Base-by-base conservation (phyloP, 163 green algal species). In the Trebouxia gelatinosa region DNA sequence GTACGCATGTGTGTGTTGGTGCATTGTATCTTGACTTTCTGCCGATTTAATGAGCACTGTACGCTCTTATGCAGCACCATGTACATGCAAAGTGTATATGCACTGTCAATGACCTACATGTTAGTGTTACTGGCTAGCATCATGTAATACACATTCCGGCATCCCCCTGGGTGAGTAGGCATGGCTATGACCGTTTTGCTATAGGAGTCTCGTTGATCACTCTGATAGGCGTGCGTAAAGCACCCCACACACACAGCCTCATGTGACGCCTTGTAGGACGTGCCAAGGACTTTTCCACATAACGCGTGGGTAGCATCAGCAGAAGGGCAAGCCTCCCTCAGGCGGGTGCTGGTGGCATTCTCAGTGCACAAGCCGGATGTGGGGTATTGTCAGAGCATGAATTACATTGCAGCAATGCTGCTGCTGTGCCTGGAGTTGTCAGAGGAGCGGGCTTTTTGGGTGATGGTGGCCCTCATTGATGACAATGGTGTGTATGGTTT, bases 341-440 rank as follows among this genome's bases (percentile, higher is more conserved):
- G 75, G 2, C 80, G 90, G 13, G 89, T 97, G 64, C 85, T 97
- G 72, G 80, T 87, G 58, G 93, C 93, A 11, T 95, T 93, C 80
- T 84, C 81, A 28, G 77, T 86, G 39, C 91, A 97, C 84, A 92
- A 94, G 61, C 84, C 90, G 11, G 75, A 82, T 6, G 86, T 97
- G 5, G 94, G 94, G 31, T 98, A 98, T 85, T 97, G 93, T 78
- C 93, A 98, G 84, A 87, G 87, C 81, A 96, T 99, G 90, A 98
- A 99, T 83, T 97, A 92, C 50, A 80, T 99, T 28, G 93, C 93
- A 3, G 94, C 91, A 37, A 89, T 98, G 72, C 86, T 97, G 65
- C 89, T 98, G 84, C 82, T 98, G 34, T 90, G 92, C 39, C 65
- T 92, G 48, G 71, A 82, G 32, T 62, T 66, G 19, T 91, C 93